Conservation (phyloP, 176 grass and related monocot species). For the Avena insularis region DNA sequence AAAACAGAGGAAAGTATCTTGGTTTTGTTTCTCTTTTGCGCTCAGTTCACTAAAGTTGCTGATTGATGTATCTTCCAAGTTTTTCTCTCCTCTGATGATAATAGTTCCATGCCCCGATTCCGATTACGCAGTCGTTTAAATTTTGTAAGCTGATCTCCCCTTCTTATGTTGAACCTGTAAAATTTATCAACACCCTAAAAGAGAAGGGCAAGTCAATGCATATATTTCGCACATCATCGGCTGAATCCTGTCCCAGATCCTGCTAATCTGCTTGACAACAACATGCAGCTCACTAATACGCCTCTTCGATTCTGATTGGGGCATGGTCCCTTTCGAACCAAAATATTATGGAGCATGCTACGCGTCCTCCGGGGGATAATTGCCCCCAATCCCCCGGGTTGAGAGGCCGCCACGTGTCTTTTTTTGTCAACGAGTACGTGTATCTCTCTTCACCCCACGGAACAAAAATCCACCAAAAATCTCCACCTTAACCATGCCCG, state of each 20-base stretch:
- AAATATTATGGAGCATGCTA: not conserved
- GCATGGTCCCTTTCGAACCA: constrained; percentile 36
- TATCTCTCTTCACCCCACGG: too few species aligned
- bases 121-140: not conserved
- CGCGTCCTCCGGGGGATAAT: too few species aligned
- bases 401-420: too few species aligned
- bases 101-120: not conserved
- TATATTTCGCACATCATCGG: not conserved
- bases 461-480: too few species aligned
- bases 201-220: not conserved
- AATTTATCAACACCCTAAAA: not conserved
- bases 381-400: too few species aligned
- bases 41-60: not conserved
- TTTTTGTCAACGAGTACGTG: too few species aligned
- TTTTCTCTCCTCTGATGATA: not conserved
- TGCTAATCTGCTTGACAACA: constrained; percentile 41
- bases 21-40: not conserved
- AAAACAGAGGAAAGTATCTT: not conserved
- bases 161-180: not conserved
- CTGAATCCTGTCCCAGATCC: constrained; percentile 24
- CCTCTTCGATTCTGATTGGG: constrained; percentile 36
- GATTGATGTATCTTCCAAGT: not conserved
- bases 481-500: too few species aligned
- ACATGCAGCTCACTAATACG: not conserved
- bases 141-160: not conserved